phyloP scores from a whole-genome alignment of 768 basidiomycete species.

The Suillus placidus region DNA sequence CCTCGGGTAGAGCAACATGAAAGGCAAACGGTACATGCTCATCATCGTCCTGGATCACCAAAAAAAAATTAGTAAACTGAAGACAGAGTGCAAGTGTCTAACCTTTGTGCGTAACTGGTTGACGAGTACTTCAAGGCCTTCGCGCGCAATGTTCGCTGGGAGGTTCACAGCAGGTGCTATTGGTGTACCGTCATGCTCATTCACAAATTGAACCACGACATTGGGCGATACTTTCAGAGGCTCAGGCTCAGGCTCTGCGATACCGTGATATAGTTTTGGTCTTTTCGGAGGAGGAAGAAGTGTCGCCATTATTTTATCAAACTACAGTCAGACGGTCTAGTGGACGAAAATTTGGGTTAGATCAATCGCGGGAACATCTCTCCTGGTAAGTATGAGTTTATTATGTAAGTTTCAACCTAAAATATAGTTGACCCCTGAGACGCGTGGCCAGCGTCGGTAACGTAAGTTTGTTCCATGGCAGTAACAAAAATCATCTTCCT shows the following conservation, averaged over 20 bases:
- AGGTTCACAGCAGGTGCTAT: slow-evolving; percentile 89
- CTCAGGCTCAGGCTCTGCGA: slow-evolving; percentile 64
- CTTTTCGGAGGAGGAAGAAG: slow-evolving; percentile 88
- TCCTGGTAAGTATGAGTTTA: background rate
- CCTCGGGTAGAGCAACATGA: slow-evolving; percentile 74
- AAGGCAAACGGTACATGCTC: slow-evolving; percentile 94
- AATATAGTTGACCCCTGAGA: background rate
- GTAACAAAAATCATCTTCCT: slow-evolving; percentile 17
- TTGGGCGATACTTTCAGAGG: slow-evolving; percentile 53
- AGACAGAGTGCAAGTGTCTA: slow-evolving; percentile 23
- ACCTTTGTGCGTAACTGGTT: slow-evolving; percentile 85
- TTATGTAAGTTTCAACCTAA: background rate
- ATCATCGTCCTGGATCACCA: slow-evolving; percentile 47
- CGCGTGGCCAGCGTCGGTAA: background rate
- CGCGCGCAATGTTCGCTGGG: slow-evolving; percentile 83
- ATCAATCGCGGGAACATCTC: background rate
- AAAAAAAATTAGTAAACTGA: background rate
- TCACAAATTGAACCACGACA: slow-evolving; percentile 90
- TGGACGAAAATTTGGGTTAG: background rate
- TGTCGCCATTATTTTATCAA: slow-evolving; percentile 64
- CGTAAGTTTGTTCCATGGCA: slow-evolving; percentile 8
- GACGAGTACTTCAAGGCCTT: slow-evolving; percentile 84
- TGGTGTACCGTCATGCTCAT: slow-evolving; percentile 78
- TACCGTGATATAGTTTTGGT: slow-evolving; percentile 77
- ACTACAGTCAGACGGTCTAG: background rate